Base-by-base conservation (phyloP, 2,329 filamentous ascomycete species). In the Aspergillus phoenicis region DNA sequence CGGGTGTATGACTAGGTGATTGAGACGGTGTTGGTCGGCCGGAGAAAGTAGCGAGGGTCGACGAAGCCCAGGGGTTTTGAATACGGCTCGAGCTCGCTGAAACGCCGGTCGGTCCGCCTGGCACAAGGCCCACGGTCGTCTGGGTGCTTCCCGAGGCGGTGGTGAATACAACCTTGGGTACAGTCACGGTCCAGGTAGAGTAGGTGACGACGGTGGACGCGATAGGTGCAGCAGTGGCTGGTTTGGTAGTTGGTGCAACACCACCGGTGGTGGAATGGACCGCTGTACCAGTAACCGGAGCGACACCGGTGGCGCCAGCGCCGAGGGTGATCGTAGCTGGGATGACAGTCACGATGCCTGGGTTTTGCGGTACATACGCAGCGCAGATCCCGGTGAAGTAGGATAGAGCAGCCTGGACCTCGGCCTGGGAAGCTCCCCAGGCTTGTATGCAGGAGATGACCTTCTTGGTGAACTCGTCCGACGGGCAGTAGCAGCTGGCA, bases 371-470 rank as follows among this genome's bases (percentile, higher is more conserved):
- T 38, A 91, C 84, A 78, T 89, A 89, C 57, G 84, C 80, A 60
- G 90, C 92, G 81, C 94, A 98, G 79, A 98, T 91, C 75, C 93
- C 93, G 78, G 93, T 89, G 83, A 97, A 89, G 86, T 91, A 97
- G 70, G 85, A 85, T 62, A 95, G 84, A 62, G 92, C 91, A 69
- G 87, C 80, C 58, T 86, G 82, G 68, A 94, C 83, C 73, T 91
- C 85, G 49, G 85, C 81, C 63, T 88, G 84, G 61, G 84, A 84
- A 62, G 84, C 83, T 65, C 88, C 90, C 84, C 93, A 89, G 60
- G 93, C 85, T 71, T 89, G 87, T 69, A 98, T 83, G 80, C 94
- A 98, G 64, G 85, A 81, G 77, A 91, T 94, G 75, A 97, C 87
- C 73, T 88, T 89, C 76, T 87, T 82, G 73, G 93, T 90, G 79